These are phyloP conservation scores for Aspergillus cavernicola DNA, from an alignment of 495 filamentous ascomycete species.

Conservation along the genomic window DNA sequence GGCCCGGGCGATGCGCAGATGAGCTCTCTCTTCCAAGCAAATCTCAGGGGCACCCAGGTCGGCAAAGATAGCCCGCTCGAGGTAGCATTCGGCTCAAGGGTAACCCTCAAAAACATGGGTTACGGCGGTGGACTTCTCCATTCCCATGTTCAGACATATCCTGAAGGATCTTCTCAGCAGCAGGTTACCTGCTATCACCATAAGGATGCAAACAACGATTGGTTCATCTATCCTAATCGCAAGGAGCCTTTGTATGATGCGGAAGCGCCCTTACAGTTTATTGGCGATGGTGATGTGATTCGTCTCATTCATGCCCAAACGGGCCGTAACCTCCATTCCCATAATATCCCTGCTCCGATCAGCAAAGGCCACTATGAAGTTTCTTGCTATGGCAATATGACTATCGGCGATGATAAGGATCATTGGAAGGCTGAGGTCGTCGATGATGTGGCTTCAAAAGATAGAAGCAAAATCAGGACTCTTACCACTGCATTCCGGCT, in stretches of 20 bases:
- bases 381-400: conserved; percentile 92
- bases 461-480: conserved; percentile 82
- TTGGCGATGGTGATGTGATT: conserved; percentile 73
- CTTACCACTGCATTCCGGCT: conserved; percentile 91
- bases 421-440: conserved; percentile 96
- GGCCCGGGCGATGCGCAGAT: conserved; percentile 98
- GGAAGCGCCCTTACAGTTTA: conserved; percentile 63
- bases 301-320: conserved; percentile 94
- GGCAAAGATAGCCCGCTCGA: conserved; percentile 92
- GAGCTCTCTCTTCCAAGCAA: conserved; percentile 98
- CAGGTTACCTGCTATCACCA: conserved; percentile 99
- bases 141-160: conserved; percentile 93
- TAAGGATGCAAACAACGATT: conserved; percentile 99
- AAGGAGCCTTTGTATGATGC: conserved; percentile 66
- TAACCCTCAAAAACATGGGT: conserved; percentile 98
- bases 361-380: conserved; percentile 90
- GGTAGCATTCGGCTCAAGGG: conserved; percentile 80
- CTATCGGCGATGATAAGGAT: conserved; percentile 96
- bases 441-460: conserved; percentile 78
- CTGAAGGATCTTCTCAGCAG: conserved; percentile 90
- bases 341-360: conserved; percentile 80
- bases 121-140: conserved; percentile 98
- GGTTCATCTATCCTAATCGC: conserved; percentile 97
- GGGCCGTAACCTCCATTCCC: conserved; percentile 93
- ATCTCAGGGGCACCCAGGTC: conserved; percentile 87